Conservation (phyloP, 1,139 yeast species). For the Meyerozyma athensensis region DNA sequence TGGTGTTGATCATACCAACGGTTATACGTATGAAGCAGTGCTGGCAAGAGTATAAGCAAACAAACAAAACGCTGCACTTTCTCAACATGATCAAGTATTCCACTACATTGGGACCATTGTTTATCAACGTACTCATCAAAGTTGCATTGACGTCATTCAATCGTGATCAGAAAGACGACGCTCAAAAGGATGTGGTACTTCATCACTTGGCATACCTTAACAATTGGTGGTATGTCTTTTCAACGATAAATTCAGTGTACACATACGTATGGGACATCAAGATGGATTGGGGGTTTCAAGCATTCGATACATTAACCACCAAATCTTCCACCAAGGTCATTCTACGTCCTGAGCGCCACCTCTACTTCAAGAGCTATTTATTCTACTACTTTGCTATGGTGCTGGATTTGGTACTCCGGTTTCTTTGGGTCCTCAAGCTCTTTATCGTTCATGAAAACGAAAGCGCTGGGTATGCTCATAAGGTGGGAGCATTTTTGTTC, state of each 20-base stretch:
- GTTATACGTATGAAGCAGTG: constrained; percentile 78
- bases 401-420: constrained; percentile 62
- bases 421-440: constrained; percentile 67
- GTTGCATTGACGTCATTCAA: constrained; percentile 11
- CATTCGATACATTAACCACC: constrained; percentile 34
- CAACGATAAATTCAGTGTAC: constrained; percentile 65
- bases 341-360: constrained; percentile 15
- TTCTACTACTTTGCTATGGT: constrained; percentile 45
- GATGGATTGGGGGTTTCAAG: constrained; percentile 82
- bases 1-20: constrained; percentile 57
- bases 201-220: constrained; percentile 18
- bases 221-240: constrained; percentile 47
- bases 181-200: constrained; percentile 12
- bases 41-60: constrained; percentile 54
- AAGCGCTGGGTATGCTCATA: constrained; percentile 4
- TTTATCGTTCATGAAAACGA: constrained; percentile 28
- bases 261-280: constrained; percentile 84
- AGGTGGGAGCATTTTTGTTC: constrained; percentile 26
- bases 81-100: constrained; percentile 71
- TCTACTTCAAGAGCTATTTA: constrained; percentile 24
- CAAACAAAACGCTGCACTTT: constrained; percentile 52
- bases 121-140: constrained; percentile 40
- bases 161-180: constrained; percentile 7
- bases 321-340: constrained; percentile 5
- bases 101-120: constrained; percentile 61